Percentiles rank a stretch among this genome's conserved stretches.
These are phyloP conservation scores for Schoenoplectus triqueter DNA, from an alignment of 202 grass and related monocot genomes.

Conservation along the genomic window DNA sequence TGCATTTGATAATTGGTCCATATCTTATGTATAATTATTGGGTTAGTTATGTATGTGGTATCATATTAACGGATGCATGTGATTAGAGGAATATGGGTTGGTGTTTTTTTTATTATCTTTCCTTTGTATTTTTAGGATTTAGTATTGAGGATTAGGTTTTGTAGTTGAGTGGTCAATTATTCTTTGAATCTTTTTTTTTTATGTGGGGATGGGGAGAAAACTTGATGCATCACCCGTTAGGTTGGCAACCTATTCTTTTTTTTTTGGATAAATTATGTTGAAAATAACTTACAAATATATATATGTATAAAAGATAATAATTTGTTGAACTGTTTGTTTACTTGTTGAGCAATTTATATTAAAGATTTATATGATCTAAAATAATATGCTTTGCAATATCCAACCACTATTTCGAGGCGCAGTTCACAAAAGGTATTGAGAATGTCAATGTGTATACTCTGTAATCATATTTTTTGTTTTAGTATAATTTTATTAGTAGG, in stretches of 20 bases:
- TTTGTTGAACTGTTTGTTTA: neutral
- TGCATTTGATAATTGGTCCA: neutral
- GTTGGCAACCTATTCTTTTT: conserved; percentile 30
- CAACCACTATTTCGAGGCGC: no score
- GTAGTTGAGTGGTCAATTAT: conserved; percentile 41
- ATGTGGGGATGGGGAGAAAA: neutral
- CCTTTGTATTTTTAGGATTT: neutral
- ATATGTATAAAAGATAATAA: conserved; percentile 8
- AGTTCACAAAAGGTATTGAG: no score
- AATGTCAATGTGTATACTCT: no score
- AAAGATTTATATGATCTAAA: no score
- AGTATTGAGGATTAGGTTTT: conserved; percentile 31
- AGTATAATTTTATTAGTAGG: no score
- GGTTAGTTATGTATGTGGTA: conserved; percentile 26
- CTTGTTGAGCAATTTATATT: no score
- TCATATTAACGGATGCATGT: conserved; percentile 6
- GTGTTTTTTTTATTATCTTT: conserved; percentile 1
- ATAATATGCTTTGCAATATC: no score
- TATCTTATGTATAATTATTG: conserved; percentile 25
- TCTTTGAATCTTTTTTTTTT: conserved; percentile 26
- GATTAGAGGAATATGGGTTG: conserved; percentile 10
- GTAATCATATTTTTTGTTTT: no score
- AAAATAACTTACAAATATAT: neutral
- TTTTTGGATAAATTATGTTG: neutral
- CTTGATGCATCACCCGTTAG: neutral